Evolutionary conservation across 305 asterid genomes (phyloP), one percentile per base, ranked within the genome.

Genomic region (Ajuga reptans): DNA sequence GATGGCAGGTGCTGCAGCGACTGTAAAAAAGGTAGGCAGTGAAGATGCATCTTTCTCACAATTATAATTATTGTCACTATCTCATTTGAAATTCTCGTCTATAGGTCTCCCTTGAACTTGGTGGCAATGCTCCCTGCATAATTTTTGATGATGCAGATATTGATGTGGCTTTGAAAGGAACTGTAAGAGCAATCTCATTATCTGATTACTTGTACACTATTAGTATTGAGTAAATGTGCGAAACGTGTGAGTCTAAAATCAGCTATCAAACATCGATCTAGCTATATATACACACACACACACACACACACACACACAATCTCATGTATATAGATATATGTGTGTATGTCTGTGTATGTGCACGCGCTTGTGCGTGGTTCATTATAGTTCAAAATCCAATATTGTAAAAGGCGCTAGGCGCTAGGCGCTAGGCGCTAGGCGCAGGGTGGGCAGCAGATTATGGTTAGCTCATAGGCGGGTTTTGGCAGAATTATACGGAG

Each of bases 61-160:
- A 57, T 18, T 15, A 42, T 45, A 64, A 10, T 64, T 41, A 66
- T 33, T 61, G 24, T 50, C 41, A 37, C 62, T 75, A 64, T 46
- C 78, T 77, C 60, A 75, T 27, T 39, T 33, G 27, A 39, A 46
- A 55, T 18, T 71, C 71, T 76, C 27, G 39, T 37, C 15, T 78
- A 54, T 72, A 92, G 98, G 92, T 92, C 70, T 94, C 97, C 75
- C 91, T 91, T 29, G 99, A 94, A 80, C 98, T 94, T 81, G 99
- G 99, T 49, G 98, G 97, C 61, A 94, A 89, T 86, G 99, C 97
- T 76, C 98, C 98, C 50, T 88, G 96, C 87, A 86, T 94, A 79
- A 72, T 91, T 63, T 91, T 94, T 79, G 96, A 91, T 80, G 99
- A 94, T 59, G 98, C 99, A 50, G 98, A 94, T 80, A 83, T 94